These are phyloP conservation scores for Phytophthora multivora DNA, from an alignment of 352 stramenopile species.

Conservation along the genomic window DNA sequence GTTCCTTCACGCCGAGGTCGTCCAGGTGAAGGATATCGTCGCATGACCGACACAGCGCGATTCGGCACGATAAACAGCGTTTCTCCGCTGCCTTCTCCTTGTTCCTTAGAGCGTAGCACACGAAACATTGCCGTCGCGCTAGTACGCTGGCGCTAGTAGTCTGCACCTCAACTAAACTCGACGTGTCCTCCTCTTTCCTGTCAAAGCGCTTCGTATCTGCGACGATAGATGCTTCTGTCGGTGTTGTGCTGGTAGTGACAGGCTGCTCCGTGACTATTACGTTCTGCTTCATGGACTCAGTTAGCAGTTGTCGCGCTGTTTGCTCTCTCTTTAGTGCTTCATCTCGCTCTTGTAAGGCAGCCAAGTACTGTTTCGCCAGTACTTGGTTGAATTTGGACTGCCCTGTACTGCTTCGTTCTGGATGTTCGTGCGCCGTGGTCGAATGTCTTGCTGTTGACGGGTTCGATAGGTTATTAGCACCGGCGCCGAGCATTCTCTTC, in stretches of 20 bases:
- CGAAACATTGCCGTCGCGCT: slow-evolving; percentile 25
- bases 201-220: not conserved
- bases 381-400: slow-evolving; percentile 41
- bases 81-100: slow-evolving; percentile 17
- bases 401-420: not conserved
- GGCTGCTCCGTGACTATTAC: too few species aligned
- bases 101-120: slow-evolving; percentile 38
- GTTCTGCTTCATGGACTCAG: slow-evolving; percentile 17
- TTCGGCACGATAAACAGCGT: slow-evolving; percentile 53
- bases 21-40: slow-evolving; percentile 63
- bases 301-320: slow-evolving; percentile 30
- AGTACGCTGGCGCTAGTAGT: not conserved
- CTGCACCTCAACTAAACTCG: not conserved
- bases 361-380: slow-evolving; percentile 48
- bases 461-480: not conserved
- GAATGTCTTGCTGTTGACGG: not conserved
- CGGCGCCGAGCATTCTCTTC: slow-evolving; percentile 23
- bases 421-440: not conserved
- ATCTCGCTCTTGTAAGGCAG: slow-evolving; percentile 48
- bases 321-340: slow-evolving; percentile 43
- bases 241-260: too few species aligned
- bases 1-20: slow-evolving; percentile 63
- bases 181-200: not conserved
- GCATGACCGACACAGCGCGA: slow-evolving; percentile 48
- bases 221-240: too few species aligned